Evolutionary conservation across 176 grass and related monocot genomes (phyloP).

Genomic region (Bromus sterilis): DNA sequence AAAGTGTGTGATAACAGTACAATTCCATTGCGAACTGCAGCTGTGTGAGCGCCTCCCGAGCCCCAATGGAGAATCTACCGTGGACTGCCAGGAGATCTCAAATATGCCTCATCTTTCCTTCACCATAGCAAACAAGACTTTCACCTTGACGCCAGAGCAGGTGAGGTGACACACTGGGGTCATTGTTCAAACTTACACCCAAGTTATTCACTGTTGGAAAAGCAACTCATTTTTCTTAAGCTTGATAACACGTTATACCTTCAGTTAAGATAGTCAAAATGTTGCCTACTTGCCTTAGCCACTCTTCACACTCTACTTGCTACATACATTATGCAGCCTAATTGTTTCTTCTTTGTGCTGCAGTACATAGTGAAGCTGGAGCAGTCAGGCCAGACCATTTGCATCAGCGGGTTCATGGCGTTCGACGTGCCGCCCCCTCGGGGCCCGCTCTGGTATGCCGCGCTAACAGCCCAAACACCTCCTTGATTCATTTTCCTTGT

Average conservation of each 20-base stretch:
- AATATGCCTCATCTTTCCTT: conserved; percentile 84
- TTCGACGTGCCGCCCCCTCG: conserved; percentile 63
- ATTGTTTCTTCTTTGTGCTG: neutral
- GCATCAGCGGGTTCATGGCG: conserved; percentile 88
- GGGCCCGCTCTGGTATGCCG: conserved; percentile 71
- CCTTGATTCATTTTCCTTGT: neutral
- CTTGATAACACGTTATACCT: neutral
- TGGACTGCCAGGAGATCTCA: conserved; percentile 56
- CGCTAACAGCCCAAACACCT: neutral
- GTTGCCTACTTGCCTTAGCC: neutral
- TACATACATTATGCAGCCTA: neutral
- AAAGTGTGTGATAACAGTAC: neutral
- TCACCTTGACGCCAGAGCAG: conserved; percentile 78
- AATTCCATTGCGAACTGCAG: conserved; percentile 20
- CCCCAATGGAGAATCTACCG: conserved; percentile 67
- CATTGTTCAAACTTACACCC: neutral
- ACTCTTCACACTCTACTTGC: neutral
- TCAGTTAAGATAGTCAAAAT: neutral
- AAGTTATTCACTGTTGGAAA: neutral
- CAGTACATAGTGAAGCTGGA: conserved; percentile 90
- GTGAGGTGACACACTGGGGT: conserved; percentile 18
- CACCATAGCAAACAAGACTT: conserved; percentile 60
- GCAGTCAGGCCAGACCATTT: conserved; percentile 50
- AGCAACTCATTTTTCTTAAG: neutral
- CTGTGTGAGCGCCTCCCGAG: conserved; percentile 78